Percentiles rank a stretch among this genome's conserved stretches.
Conservation (phyloP, 2,329 filamentous ascomycete species). For the Penicillium sp. region DNA sequence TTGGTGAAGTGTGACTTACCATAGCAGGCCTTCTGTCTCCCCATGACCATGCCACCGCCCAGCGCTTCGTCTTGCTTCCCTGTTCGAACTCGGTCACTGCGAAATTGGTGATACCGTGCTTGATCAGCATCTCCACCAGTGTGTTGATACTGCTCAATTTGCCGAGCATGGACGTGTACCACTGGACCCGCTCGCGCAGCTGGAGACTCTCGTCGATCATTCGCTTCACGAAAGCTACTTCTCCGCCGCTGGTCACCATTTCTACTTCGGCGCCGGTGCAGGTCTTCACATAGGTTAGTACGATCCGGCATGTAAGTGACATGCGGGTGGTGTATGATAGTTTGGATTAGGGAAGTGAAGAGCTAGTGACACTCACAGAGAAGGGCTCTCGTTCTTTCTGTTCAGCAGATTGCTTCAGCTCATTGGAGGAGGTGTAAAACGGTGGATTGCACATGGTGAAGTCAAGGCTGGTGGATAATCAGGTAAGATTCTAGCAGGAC, state of each 20-base stretch:
- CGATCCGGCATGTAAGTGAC: not conserved
- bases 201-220: conserved; percentile 68
- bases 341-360: not conserved
- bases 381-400: conserved; percentile 66
- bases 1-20: conserved; percentile 29
- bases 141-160: conserved; percentile 68
- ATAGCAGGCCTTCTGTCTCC: conserved; percentile 60
- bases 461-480: conserved; percentile 53
- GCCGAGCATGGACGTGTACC: conserved; percentile 91
- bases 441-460: conserved; percentile 95
- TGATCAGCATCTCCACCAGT: conserved; percentile 58
- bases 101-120: conserved; percentile 66
- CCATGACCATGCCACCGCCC: conserved; percentile 90
- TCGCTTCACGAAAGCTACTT: conserved; percentile 68
- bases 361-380: conserved; percentile 53
- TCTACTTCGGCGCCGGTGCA: conserved; percentile 76
- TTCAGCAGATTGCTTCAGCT: conserved; percentile 64
- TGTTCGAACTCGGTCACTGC: conserved; percentile 78
- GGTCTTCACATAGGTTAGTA: conserved; percentile 22
- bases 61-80: conserved; percentile 73
- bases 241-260: conserved; percentile 80
- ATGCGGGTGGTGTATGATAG: not conserved
- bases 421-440: conserved; percentile 75
- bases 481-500: not conserved
- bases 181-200: conserved; percentile 63